Percentiles rank a stretch among this genome's conserved stretches.
phyloP scores from a whole-genome alignment of 225 moss, liverwort and hornwort genomes.

The Climacium dendroides region DNA sequence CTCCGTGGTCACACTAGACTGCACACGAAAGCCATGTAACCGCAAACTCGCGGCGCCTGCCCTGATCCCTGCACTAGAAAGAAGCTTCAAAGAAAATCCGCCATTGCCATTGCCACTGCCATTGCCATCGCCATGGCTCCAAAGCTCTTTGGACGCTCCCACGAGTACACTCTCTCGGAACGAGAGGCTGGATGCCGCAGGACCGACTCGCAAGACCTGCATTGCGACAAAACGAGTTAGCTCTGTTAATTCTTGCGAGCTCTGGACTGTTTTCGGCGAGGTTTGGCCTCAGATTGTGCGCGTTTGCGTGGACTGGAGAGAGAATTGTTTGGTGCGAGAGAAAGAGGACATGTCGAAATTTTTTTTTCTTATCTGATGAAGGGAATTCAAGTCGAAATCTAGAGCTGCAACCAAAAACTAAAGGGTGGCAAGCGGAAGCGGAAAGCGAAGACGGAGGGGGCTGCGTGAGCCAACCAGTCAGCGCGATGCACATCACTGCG shows the following conservation, averaged over 20 bases:
- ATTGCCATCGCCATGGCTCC: background rate
- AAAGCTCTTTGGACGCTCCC: background rate
- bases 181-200: background rate
- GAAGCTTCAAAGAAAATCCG: background rate
- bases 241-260: background rate
- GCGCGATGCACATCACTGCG: background rate
- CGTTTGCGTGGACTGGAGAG: background rate
- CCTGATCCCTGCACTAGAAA: background rate
- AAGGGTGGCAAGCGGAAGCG: background rate
- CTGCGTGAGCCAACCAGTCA: background rate
- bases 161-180: background rate
- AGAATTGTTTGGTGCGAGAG: background rate
- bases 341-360: background rate
- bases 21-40: slow-evolving; percentile 6
- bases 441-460: background rate
- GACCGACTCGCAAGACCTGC: slow-evolving; percentile 6
- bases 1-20: slow-evolving; percentile 13
- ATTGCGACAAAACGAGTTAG: background rate
- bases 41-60: background rate
- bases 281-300: background rate
- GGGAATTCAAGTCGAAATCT: background rate
- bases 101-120: background rate
- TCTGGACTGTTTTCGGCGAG: background rate
- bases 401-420: background rate
- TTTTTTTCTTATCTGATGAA: background rate